These are phyloP conservation scores for Ceratocystis cubensis DNA, from an alignment of 2,329 filamentous ascomycete genomes.

Conservation along the genomic window DNA sequence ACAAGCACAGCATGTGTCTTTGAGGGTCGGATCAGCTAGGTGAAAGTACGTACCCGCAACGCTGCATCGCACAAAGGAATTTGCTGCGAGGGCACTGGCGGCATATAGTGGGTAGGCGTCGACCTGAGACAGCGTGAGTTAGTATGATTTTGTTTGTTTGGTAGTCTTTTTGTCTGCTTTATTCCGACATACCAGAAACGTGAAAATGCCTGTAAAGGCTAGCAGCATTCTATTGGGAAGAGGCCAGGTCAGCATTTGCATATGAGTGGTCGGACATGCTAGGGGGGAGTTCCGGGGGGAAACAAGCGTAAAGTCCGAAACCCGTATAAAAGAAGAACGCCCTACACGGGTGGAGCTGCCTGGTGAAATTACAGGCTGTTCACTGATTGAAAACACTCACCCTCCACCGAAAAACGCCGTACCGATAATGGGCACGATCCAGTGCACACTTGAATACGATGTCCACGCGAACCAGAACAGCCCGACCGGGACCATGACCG, in stretches of 20 bases:
- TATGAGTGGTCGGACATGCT: neutral
- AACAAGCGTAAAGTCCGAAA: slow-evolving; percentile 10
- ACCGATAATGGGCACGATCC: slow-evolving; percentile 64
- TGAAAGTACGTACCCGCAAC: slow-evolving; percentile 49
- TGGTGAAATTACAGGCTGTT: neutral
- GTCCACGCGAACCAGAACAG: slow-evolving; percentile 88
- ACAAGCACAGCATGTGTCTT: slow-evolving; percentile 14
- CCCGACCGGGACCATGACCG: slow-evolving; percentile 62
- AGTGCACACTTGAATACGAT: slow-evolving; percentile 60
- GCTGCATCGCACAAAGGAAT: slow-evolving; percentile 63
- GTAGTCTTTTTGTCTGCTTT: neutral
- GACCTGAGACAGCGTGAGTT: slow-evolving; percentile 33
- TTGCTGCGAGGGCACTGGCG: slow-evolving; percentile 68
- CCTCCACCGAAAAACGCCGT: slow-evolving; percentile 57
- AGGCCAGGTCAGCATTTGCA: slow-evolving; percentile 19
- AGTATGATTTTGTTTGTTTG: slow-evolving; percentile 1
- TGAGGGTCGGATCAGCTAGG: no score
- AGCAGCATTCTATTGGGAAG: slow-evolving; percentile 50
- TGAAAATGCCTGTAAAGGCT: slow-evolving; percentile 74
- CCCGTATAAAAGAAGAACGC: neutral
- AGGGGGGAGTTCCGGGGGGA: neutral
- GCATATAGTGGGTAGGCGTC: slow-evolving; percentile 67
- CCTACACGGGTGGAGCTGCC: no score
- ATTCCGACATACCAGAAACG: slow-evolving; percentile 54
- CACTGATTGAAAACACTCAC: slow-evolving; percentile 36